Base-by-base conservation (phyloP, 2,329 filamentous ascomycete genomes). In the Cercospora nicotianae region DNA sequence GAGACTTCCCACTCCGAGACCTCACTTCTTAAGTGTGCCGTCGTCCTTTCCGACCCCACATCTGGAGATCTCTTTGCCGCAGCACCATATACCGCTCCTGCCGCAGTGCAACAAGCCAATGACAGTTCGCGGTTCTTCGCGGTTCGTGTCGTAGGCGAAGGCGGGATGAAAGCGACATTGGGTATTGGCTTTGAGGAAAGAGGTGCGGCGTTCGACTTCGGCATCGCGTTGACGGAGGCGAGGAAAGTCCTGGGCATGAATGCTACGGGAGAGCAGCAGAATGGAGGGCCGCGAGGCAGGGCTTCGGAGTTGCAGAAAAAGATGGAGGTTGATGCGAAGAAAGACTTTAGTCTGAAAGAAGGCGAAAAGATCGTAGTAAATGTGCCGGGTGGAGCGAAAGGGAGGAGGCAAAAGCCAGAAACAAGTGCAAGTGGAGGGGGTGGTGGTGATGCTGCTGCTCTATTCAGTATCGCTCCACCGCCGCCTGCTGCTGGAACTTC, bases 131-230 rank as follows among this genome's bases (percentile, higher is more conserved):
- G 93, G 36, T 96, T 96, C 84, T 96, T 96, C 77, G 93, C 93
- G 5, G 78, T 96, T 39, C 85, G 91, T 13, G 92, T 96, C 1
- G 88, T 92, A 67, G 92, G 93, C 69, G 90, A 89, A 39, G 86
- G 86, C 48, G 89, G 91, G 1, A 85, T 90, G 73, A 94, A 93
- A 78, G 93, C 93, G 10, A 87, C 91, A 57, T 81, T 97, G 67
- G 93, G 93, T 9, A 87, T 96, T 72, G 93, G 93, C 9, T 96
- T 96, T 77, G 92, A 96, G 82, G 92, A 96, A 79, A 84, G 93
- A 60, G 89, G 87, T 75, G 91, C 94, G 74, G 92, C 93, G 1
- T 94, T 96, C 74, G 93, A 97, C 77, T 93, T 96, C 75, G 87
- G 88, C 69, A 90, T 96, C 62, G 87, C 90, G 16, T 81, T 96